Evolutionary conservation across 2,329 filamentous ascomycete species (phyloP).

Genomic region (Penicillium vulpinum): DNA sequence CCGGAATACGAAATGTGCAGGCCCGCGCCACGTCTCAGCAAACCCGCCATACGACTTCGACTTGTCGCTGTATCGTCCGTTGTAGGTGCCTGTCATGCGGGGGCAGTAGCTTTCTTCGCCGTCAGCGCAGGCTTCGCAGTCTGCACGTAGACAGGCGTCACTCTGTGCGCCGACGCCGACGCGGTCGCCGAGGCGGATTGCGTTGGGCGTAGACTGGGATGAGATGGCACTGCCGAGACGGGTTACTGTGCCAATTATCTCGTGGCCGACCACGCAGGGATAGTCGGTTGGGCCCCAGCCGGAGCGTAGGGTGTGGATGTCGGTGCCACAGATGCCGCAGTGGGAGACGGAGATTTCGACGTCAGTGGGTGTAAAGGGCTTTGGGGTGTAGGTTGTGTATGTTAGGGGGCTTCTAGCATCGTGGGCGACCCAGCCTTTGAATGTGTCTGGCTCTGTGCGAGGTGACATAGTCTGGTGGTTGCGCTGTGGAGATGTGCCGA

Average conservation of each 20-base stretch:
- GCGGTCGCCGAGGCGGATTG: conserved; percentile 61
- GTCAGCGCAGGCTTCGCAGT: conserved; percentile 44
- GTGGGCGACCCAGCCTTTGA: conserved; percentile 43
- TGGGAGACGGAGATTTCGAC: conserved; percentile 66
- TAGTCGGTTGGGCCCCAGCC: conserved; percentile 47
- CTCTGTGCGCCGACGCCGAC: conserved; percentile 65
- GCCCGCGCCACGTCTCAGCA: conserved; percentile 56
- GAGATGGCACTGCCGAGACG: conserved; percentile 51
- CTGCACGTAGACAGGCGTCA: conserved; percentile 51
- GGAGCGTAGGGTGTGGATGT: conserved; percentile 60
- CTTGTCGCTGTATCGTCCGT: conserved; percentile 36
- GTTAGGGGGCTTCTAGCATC: conserved; percentile 34
- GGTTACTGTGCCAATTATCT: conserved; percentile 62
- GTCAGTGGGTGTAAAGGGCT: conserved; percentile 58
- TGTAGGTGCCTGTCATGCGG: conserved; percentile 40
- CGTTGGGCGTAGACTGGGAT: conserved; percentile 15
- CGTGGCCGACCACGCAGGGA: conserved; percentile 61
- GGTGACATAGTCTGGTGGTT: conserved; percentile 1
- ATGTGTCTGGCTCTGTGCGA: conserved; percentile 28
- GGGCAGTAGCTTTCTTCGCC: conserved; percentile 44
- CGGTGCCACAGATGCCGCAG: conserved; percentile 66
- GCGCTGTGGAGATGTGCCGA: conserved; percentile 1
- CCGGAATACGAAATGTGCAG: conserved; percentile 59
- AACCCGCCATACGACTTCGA: conserved; percentile 55
- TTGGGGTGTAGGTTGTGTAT: conserved; percentile 41